Conservation (phyloP, 1,139 yeast genomes). For the Hyphopichia burtonii region DNA sequence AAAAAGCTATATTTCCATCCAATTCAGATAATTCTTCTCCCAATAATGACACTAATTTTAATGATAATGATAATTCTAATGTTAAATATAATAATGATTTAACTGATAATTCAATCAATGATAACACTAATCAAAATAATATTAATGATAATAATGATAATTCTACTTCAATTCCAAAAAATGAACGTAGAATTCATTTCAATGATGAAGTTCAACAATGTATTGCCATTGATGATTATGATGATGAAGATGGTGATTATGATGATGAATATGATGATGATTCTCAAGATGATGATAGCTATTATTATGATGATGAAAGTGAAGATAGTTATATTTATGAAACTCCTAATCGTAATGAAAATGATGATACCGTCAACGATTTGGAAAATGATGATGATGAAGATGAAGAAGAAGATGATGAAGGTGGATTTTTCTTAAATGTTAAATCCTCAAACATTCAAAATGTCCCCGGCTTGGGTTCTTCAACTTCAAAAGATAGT, state of each 20-base stretch:
- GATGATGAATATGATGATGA: conserved; percentile 11
- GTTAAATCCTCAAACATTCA: conserved; percentile 44
- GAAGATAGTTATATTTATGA: conserved; percentile 16
- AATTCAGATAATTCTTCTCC: background rate
- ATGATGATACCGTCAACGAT: conserved; percentile 21
- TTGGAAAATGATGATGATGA: conserved; percentile 27
- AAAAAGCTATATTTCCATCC: conserved; percentile 1
- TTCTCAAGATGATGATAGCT: conserved; percentile 7
- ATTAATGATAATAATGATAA: background rate
- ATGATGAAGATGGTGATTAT: conserved; percentile 30
- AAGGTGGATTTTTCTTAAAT: conserved; percentile 68
- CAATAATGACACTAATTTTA: background rate
- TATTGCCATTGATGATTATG: conserved; percentile 58
- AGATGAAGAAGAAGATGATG: conserved; percentile 54
- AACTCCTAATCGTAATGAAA: conserved; percentile 11
- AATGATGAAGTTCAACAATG: conserved; percentile 94
- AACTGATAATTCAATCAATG: background rate
- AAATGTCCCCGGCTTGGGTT: conserved; percentile 16
- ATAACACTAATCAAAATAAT: background rate
- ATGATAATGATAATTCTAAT: conserved; percentile 2
- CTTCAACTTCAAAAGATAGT: conserved; percentile 5
- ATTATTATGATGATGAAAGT: conserved; percentile 18
- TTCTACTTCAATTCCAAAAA: conserved; percentile 15
- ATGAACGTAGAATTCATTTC: conserved; percentile 76
- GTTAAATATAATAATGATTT: background rate